Base-by-base conservation (phyloP, 2,329 filamentous ascomycete genomes). In the Fusarium nygamai region DNA sequence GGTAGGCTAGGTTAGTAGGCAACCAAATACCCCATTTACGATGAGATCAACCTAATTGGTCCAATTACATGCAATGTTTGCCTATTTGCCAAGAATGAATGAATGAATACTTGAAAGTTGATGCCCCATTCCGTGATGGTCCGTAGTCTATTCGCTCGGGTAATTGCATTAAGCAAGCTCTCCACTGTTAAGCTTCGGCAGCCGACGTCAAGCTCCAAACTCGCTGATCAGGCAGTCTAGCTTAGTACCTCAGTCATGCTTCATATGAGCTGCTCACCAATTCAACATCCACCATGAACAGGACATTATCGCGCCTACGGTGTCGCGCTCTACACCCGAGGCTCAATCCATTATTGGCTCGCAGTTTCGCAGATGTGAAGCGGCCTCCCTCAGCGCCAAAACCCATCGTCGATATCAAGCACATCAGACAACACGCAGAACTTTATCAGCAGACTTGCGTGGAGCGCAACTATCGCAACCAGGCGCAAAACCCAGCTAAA, bases 351-450 rank as follows among this genome's bases (percentile, higher is more conserved):
- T 50, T 62, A 59, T 43, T 70, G 41, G 46, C 41, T 48, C 79
- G 78, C 50, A 56, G 71, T 66, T 77, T 79, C 44, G 74, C 77
- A 54, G 78, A 81, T 53, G 61, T 67, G 50, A 82, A 81, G 66
- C 88, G 92, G 44, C 93, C 93, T 9, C 87, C 92, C 4, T 92
- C 89, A 60, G 95, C 94, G 20, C 95, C 94, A 17, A 96, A 94
- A 81, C 90, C 94, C 33, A 89, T 89, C 53, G 88, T 97, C 75
- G 93, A 98, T 84, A 88, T 97, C 80, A 96, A 94, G 82, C 92
- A 96, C 84, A 98, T 99, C 81, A 95, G 95, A 66, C 89, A 94
- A 79, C 93, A 97, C 83, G 90, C 93, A 22, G 90, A 92, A 20
- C 88, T 97, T 22, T 93, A 98, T 86, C 89, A 93, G 76, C 87